These are phyloP conservation scores for Ganoderma multipileum DNA, from an alignment of 1,284 basidiomycete species.

Conservation along the genomic window DNA sequence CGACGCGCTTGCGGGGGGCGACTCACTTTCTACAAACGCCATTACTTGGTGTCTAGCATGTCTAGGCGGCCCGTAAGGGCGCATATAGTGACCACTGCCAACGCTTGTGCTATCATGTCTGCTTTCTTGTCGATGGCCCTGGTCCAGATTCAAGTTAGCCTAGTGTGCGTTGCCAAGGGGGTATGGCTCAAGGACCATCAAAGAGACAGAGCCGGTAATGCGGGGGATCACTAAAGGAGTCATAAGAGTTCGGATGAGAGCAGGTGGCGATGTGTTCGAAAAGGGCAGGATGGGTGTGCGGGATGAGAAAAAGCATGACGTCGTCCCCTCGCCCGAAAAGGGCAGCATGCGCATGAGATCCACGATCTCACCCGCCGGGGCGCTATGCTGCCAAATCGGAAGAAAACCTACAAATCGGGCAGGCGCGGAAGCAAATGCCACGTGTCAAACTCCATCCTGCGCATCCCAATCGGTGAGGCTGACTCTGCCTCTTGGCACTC, in stretches of 20 bases:
- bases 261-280: not conserved
- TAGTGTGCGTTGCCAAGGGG: not conserved
- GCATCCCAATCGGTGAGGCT: conserved; percentile 8
- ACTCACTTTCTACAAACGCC: conserved; percentile 11
- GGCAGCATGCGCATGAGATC: conserved; percentile 6
- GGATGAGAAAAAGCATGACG: conserved; percentile 6
- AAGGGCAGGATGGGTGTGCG: not conserved
- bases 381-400: not conserved
- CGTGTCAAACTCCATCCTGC: conserved; percentile 11
- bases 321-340: conserved; percentile 1
- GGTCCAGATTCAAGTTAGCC: not conserved
- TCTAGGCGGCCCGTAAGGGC: not conserved
- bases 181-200: not conserved
- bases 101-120: not conserved
- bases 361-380: conserved; percentile 3
- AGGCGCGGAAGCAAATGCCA: conserved; percentile 26
- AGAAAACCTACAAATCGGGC: not conserved
- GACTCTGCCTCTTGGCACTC: conserved; percentile 1
- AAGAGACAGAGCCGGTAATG: not conserved
- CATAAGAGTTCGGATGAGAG: not conserved
- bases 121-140: not conserved
- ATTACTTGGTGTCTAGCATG: not conserved
- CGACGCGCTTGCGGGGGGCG: conserved; percentile 13
- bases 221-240: not conserved
- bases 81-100: not conserved